Base-by-base conservation (phyloP, 2,329 filamentous ascomycete species). In the Elsinoe arachidis region DNA sequence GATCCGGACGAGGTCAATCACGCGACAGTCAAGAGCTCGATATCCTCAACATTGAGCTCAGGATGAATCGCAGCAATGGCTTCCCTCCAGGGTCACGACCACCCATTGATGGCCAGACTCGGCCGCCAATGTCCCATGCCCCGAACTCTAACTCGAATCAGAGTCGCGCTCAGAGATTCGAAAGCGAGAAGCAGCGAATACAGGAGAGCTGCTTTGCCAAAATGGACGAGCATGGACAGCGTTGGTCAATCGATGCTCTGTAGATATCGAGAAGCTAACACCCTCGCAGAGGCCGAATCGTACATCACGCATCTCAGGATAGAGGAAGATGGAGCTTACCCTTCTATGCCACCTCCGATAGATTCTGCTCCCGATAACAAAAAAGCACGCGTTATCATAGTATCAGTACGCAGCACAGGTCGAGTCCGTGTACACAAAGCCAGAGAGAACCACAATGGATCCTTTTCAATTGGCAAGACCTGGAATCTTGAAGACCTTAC, bases 221-320 rank as follows among this genome's bases (percentile, higher is more conserved):
- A 76, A 86, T 85, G 67, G 93, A 97, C 69, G 80, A 83, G 41
- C 88, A 95, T 73, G 91, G 91, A 63, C 86, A 89, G 60, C 79
- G 90, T 95, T 80, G 69, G 87, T 81, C 59, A 17, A n/a, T 46
- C 6, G 15, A n/a, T 15, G 12, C 23, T 33, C 33, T 17, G 23
- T 51, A 43, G 57, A 58, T 63, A 61, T 43, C 55, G 49, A 7
- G 5, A 5, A 19, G 6, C 56, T 59, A 38, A 55, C 46, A 21
- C n/a, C 2, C n/a, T 21, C 62, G 54, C 66, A 90, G 86, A 88
- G 64, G 77, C 85, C 64, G 93, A 99, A 75, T 96, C 90, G 34
- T 99, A 99, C 76, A 99, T 99, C 67, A 99, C 93, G 19, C 93
- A 99, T 70, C 91, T 97, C 66, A 83, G 86, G 67, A 90, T 99